Base-by-base conservation (phyloP, 192 early-diverging fungal species). In the Linderina pennispora region DNA sequence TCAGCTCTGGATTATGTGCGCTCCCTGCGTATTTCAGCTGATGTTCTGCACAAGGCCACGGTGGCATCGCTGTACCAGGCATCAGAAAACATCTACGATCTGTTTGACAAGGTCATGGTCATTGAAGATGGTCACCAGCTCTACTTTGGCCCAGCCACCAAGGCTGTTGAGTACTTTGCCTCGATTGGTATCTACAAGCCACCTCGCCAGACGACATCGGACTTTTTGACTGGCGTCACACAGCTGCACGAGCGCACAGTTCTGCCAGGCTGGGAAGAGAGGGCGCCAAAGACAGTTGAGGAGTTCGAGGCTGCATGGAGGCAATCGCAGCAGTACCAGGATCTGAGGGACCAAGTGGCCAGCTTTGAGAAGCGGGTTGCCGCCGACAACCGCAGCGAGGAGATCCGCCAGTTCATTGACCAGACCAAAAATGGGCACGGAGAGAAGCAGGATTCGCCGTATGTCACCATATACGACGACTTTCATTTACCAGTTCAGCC, bases 171-270 rank as follows among this genome's bases (percentile, higher is more conserved):
- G n/a, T 87, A 85, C 45, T 85, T 87, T 57, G 62, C 73, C 31
- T 50, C 63, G 3, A 50, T 87, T 13, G 85, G 85, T 6, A 78
- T 82, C 45, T 39, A 62, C 15, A 81, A 78, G 38, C 80, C 83
- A 18, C 21, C 53, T 42, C 79, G 86, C 21, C 81, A 86, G 59
- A 82, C 82, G 1, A 80, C 78, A 0, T 76, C 84, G 1, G 86
- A 90, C 53, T 87, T 83, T 53, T 57, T 88, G 20, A 87, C 83
- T 3, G 83, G 83, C 14, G 40, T 88, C 17, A 86, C 82, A 6
- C 78, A 83, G 37, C 70, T 74, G 17, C 53, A 75, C 25, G 82
- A 86, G 54, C 77, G 78, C 25, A 54, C 69, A n/a, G 55, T 77
- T 8, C 44, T 55, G 6, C 42, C 67, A 3, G 87, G 80, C 4